These are phyloP conservation scores for Amaranthus tricolor DNA, from an alignment of 179 eudicot genomes.

Conservation along the genomic window DNA sequence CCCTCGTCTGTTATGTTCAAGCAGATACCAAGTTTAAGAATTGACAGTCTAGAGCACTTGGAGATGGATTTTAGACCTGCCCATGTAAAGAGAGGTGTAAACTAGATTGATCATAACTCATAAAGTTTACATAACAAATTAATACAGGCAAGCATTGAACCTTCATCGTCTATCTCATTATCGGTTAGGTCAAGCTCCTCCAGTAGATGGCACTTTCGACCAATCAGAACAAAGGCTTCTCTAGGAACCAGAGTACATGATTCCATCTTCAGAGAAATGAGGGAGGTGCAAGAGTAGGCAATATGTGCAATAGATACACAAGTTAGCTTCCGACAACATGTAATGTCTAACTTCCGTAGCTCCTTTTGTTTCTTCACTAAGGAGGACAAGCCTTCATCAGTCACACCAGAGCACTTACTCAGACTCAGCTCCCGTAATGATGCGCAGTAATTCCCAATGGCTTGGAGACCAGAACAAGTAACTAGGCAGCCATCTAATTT, in stretches of 20 bases:
- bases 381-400: conserved; percentile 80
- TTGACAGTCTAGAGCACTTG: conserved; percentile 57
- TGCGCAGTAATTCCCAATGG: conserved; percentile 63
- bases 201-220: conserved; percentile 62
- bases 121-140: background rate
- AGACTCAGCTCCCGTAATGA: conserved; percentile 78
- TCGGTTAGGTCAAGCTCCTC: conserved; percentile 95
- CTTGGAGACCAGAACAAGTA: conserved; percentile 73
- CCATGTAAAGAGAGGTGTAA: conserved; percentile 13
- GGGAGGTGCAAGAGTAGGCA: conserved; percentile 66
- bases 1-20: conserved; percentile 77
- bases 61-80: conserved; percentile 86
- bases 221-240: conserved; percentile 83
- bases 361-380: conserved; percentile 65
- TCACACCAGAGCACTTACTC: conserved; percentile 83
- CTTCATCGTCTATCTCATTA: conserved; percentile 84
- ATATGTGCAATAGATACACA: conserved; percentile 59
- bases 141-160: conserved; percentile 28
- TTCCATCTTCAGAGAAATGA: conserved; percentile 79
- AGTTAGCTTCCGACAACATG: conserved; percentile 88
- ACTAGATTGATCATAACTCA: conserved; percentile 4
- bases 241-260: conserved; percentile 66
- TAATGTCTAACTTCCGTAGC: conserved; percentile 73
- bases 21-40: conserved; percentile 83
- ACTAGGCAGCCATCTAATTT: conserved; percentile 80